These are phyloP conservation scores for Gonapodya sp. DNA, from an alignment of 192 early-diverging fungal genomes.

Conservation along the genomic window DNA sequence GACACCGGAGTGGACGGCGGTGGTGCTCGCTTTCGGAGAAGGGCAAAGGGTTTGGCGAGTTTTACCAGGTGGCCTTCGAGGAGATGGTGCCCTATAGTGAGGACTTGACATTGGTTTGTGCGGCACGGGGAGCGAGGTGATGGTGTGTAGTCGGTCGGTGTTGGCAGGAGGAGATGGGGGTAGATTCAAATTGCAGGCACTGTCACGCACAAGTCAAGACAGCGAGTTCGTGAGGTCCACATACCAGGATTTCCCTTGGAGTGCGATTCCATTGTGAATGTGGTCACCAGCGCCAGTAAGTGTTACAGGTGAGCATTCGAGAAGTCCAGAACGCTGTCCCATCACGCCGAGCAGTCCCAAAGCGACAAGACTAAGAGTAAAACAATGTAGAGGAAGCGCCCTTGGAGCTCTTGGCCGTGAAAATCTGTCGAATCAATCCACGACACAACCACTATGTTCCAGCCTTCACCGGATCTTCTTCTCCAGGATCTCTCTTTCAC, in stretches of 20 bases:
- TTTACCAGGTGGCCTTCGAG: background rate
- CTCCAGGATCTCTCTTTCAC: background rate
- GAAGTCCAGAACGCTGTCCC: no score
- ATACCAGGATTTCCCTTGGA: no score
- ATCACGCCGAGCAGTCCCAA: no score
- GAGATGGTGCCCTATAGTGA: background rate
- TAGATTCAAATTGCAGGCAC: no score
- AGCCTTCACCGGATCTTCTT: background rate
- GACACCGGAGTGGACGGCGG: background rate
- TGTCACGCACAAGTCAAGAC: no score
- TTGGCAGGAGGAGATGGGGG: background rate
- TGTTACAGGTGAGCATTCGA: no score
- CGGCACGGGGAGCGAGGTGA: background rate
- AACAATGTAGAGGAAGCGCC: no score
- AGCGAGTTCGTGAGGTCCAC: no score
- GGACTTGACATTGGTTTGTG: background rate
- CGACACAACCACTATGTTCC: background rate
- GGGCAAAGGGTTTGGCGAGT: background rate
- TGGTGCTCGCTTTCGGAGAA: constrained; percentile 3
- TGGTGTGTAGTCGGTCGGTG: background rate
- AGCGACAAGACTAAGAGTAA: no score
- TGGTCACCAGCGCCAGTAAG: no score
- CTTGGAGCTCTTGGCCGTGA: no score
- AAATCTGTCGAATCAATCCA: background rate
- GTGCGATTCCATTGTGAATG: no score